A percentile compares a stretch with the other conserved stretches of the same genome.
Conservation (phyloP, 1,284 basidiomycete genomes). For the Cerrena zonata region DNA sequence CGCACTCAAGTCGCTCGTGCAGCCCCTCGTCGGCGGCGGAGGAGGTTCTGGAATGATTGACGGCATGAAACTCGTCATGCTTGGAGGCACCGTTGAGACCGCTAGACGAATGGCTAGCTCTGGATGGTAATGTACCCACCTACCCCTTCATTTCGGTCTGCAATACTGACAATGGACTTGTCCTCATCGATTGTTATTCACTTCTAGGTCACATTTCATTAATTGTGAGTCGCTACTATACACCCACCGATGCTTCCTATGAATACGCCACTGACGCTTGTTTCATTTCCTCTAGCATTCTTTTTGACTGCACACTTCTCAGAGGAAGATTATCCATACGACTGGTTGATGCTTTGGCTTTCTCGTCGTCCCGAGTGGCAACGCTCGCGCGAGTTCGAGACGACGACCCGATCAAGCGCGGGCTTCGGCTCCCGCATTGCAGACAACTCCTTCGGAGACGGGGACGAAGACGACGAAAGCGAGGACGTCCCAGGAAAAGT, state of each 20-base stretch:
- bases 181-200: constrained; percentile 73
- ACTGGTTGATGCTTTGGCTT: constrained; percentile 79
- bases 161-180: constrained; percentile 43
- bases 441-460: constrained; percentile 58
- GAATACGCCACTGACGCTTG: constrained; percentile 11
- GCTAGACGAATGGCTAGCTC: constrained; percentile 73
- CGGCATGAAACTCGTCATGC: constrained; percentile 79
- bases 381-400: constrained; percentile 77
- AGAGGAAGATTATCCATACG: constrained; percentile 79
- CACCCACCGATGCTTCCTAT: neutral
- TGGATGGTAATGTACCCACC: constrained; percentile 51
- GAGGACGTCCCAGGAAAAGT: constrained; percentile 59
- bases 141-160: constrained; percentile 10
- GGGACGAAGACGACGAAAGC: constrained; percentile 47
- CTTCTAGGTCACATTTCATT: constrained; percentile 68
- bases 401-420: constrained; percentile 62
- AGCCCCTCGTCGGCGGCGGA: constrained; percentile 70
- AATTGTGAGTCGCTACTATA: constrained; percentile 57
- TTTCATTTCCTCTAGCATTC: constrained; percentile 51
- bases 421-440: constrained; percentile 43
- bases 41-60: constrained; percentile 73
- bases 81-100: constrained; percentile 79
- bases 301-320: constrained; percentile 81
- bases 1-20: constrained; percentile 72
- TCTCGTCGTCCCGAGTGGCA: constrained; percentile 77